Evolutionary conservation across 192 early-diverging fungal genomes (phyloP).

Genomic region (Backusella australiensis): DNA sequence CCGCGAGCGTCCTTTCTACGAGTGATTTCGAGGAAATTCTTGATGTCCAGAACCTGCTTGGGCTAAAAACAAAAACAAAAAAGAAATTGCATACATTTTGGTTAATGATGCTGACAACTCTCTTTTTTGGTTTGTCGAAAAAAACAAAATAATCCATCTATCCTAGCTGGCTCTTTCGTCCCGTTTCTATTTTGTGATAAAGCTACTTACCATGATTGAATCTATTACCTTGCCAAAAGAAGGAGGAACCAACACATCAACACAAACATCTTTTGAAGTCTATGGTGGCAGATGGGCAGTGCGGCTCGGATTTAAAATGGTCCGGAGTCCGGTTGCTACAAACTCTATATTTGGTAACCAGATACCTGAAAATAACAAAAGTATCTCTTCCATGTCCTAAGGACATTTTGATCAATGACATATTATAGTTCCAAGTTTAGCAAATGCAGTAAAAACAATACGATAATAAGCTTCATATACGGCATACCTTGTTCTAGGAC

Average conservation of each 20-base stretch:
- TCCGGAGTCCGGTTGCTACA: background rate
- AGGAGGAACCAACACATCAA: background rate
- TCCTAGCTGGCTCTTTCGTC: background rate
- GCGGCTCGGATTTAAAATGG: background rate
- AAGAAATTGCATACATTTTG: background rate
- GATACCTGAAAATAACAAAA: too few species aligned
- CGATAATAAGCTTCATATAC: too few species aligned
- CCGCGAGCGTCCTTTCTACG: conserved; percentile 94
- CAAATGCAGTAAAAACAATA: too few species aligned
- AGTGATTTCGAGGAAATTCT: conserved; percentile 95
- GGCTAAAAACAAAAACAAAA: conserved; percentile 53
- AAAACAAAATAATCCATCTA: conserved; percentile 3
- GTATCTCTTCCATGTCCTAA: too few species aligned
- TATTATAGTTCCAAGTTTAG: too few species aligned
- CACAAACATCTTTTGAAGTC: background rate
- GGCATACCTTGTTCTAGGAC: too few species aligned
- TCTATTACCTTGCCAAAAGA: conserved; percentile 17
- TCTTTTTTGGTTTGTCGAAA: background rate
- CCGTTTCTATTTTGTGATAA: background rate
- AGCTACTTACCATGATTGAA: conserved; percentile 11
- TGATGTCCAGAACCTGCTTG: conserved; percentile 97
- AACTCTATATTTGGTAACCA: too few species aligned
- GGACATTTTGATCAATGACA: too few species aligned
- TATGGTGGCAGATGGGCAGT: background rate
- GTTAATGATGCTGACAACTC: background rate